These are phyloP conservation scores for Scheffersomyces stipitis DNA, from an alignment of 805 yeast genomes.

Conservation along the genomic window DNA sequence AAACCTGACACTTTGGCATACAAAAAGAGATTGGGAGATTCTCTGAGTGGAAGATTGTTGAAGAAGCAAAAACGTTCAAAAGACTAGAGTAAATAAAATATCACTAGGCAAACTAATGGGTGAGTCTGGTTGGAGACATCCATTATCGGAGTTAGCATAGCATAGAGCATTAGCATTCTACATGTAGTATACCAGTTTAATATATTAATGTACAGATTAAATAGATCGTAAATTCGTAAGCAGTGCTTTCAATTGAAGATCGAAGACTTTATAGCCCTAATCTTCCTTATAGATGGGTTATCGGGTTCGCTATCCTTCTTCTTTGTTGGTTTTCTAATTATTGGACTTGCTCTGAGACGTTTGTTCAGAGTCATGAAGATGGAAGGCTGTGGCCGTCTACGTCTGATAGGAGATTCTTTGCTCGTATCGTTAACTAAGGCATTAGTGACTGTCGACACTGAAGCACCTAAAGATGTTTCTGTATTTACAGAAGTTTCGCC, in stretches of 20 bases:
- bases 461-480: too few relatives aligned
- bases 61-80: conserved; percentile 23
- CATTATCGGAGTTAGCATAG: too few relatives aligned
- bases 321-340: not conserved
- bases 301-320: not conserved
- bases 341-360: not conserved
- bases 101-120: too few relatives aligned
- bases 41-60: conserved; percentile 24
- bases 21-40: conserved; percentile 21
- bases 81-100: too few relatives aligned
- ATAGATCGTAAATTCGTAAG: too few relatives aligned
- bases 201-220: too few relatives aligned
- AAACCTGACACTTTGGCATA: conserved; percentile 16
- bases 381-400: conserved; percentile 12
- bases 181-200: too few relatives aligned
- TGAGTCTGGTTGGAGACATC: too few relatives aligned
- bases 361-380: conserved; percentile 11
- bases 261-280: conserved; percentile 29
- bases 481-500: too few relatives aligned
- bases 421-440: too few relatives aligned
- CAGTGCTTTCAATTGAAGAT: conserved; percentile 20
- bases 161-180: too few relatives aligned
- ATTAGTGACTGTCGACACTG: too few relatives aligned
- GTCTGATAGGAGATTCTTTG: conserved; percentile 2
- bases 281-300: conserved; percentile 2